phyloP scores from a whole-genome alignment of 1,139 yeast genomes.

The Yamadazyma siamensis region DNA sequence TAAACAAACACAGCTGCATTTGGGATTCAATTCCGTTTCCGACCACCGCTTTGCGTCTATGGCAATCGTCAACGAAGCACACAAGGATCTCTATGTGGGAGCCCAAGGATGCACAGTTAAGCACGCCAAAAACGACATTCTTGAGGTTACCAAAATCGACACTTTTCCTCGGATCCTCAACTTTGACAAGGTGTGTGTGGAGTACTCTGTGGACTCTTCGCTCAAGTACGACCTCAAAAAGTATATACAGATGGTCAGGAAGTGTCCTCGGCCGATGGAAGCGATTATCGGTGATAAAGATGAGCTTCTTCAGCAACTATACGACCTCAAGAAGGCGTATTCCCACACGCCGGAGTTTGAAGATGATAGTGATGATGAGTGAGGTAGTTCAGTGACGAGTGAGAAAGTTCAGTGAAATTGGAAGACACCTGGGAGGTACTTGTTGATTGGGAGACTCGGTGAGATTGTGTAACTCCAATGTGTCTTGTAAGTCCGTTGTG shows the following conservation, averaged over 20 bases:
- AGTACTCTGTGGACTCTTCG: slow-evolving; percentile 44
- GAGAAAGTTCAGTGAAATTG: too few relatives aligned
- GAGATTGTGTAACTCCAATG: too few relatives aligned
- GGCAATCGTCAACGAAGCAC: slow-evolving; percentile 16
- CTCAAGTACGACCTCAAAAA: slow-evolving; percentile 44
- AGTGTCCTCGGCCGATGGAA: slow-evolving; percentile 23
- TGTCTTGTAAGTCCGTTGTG: too few relatives aligned
- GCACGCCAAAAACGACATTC: slow-evolving; percentile 8
- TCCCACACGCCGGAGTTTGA: slow-evolving; percentile 14
- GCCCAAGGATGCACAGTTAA: slow-evolving; percentile 4
- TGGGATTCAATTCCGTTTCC: slow-evolving; percentile 12
- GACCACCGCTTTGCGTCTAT: slow-evolving; percentile 8
- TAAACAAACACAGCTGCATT: slow-evolving; percentile 3
- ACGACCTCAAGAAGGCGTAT: slow-evolving; percentile 10
- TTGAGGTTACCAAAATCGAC: slow-evolving; percentile 25
- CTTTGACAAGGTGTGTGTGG: slow-evolving; percentile 20
- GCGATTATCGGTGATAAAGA: slow-evolving; percentile 62
- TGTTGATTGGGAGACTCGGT: too few relatives aligned
- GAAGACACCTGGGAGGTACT: too few relatives aligned
- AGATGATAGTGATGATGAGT: slow-evolving; percentile 21
- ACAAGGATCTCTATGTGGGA: slow-evolving; percentile 10
- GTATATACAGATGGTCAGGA: slow-evolving; percentile 46
- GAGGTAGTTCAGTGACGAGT: too few relatives aligned
- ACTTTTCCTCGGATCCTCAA: slow-evolving; percentile 29
- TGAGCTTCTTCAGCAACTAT: slow-evolving; percentile 58